phyloP scores from a whole-genome alignment of 192 early-diverging fungal species.

The Gonapodya prolifera region DNA sequence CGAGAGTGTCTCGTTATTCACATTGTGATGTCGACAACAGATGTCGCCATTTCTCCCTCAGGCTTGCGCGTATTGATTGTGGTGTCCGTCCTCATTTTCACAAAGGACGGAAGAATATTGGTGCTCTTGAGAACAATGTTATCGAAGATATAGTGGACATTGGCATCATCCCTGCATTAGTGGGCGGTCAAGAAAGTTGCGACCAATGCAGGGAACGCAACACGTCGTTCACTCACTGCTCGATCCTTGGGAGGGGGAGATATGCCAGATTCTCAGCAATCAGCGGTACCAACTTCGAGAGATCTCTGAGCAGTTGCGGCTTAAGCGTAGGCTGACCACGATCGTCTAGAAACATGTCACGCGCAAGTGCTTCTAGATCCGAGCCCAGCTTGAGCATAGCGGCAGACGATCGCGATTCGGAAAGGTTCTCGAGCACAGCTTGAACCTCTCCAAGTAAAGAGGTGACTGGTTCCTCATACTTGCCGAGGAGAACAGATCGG shows the following conservation, averaged over 20 bases:
- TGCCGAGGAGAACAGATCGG: background rate
- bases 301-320: slow-evolving; percentile 32
- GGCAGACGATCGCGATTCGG: background rate
- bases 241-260: slow-evolving; percentile 33
- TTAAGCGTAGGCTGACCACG: slow-evolving; percentile 32
- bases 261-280: slow-evolving; percentile 30
- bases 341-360: slow-evolving; percentile 35
- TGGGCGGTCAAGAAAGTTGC: background rate
- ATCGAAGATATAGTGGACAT: slow-evolving; percentile 19
- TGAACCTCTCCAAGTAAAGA: background rate
- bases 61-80: background rate
- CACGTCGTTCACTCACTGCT: slow-evolving; percentile 8
- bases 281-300: slow-evolving; percentile 23
- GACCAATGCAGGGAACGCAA: background rate
- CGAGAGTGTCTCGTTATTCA: background rate
- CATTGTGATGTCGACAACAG: background rate
- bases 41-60: background rate
- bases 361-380: slow-evolving; percentile 21
- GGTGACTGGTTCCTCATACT: background rate
- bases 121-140: slow-evolving; percentile 19
- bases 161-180: background rate
- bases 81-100: background rate
- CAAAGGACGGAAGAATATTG: background rate
- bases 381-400: slow-evolving; percentile 17
- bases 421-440: background rate